A percentile compares a stretch with the other conserved stretches of the same genome.
These are phyloP conservation scores for Verticillium albo-atrum DNA, from an alignment of 2,329 filamentous ascomycete genomes.

Conservation along the genomic window DNA sequence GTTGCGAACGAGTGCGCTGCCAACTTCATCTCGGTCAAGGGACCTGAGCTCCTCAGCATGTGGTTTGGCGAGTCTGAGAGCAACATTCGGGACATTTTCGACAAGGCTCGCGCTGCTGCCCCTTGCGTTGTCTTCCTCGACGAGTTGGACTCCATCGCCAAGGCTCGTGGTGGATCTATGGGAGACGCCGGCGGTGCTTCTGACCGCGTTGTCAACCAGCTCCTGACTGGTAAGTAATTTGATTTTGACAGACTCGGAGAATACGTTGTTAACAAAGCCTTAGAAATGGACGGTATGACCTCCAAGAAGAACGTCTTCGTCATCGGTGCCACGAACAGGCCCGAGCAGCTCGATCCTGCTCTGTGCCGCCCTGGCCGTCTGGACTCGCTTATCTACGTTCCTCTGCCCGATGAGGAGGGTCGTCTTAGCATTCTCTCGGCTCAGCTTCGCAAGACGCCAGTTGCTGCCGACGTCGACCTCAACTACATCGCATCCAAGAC, in stretches of 20 bases:
- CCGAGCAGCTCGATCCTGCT: conserved; percentile 96
- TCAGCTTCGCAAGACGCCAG: conserved; percentile 96
- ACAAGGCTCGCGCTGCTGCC: conserved; percentile 97
- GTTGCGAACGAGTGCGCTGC: conserved; percentile 98
- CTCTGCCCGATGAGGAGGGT: conserved; percentile 86
- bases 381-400: conserved; percentile 97
- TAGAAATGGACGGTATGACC: conserved; percentile 99
- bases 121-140: conserved; percentile 99
- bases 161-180: conserved; percentile 94
- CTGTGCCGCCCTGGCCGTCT: conserved; percentile 98
- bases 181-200: conserved; percentile 97
- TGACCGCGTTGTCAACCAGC: conserved; percentile 99
- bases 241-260: not conserved
- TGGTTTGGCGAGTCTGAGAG: conserved; percentile 99
- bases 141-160: conserved; percentile 97
- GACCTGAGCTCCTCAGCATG: conserved; percentile 96
- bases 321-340: conserved; percentile 97
- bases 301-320: conserved; percentile 99
- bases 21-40: conserved; percentile 99
- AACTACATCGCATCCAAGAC: conserved; percentile 93
- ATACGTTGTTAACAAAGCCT: conserved; percentile 1
- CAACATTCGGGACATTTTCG: conserved; percentile 99
- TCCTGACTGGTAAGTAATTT: conserved; percentile 74
- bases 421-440: conserved; percentile 88
- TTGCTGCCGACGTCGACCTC: conserved; percentile 81